A percentile compares a stretch with the other conserved stretches of the same genome.
phyloP scores from a whole-genome alignment of 495 filamentous ascomycete genomes.

The Elaphomyces granulatus region DNA sequence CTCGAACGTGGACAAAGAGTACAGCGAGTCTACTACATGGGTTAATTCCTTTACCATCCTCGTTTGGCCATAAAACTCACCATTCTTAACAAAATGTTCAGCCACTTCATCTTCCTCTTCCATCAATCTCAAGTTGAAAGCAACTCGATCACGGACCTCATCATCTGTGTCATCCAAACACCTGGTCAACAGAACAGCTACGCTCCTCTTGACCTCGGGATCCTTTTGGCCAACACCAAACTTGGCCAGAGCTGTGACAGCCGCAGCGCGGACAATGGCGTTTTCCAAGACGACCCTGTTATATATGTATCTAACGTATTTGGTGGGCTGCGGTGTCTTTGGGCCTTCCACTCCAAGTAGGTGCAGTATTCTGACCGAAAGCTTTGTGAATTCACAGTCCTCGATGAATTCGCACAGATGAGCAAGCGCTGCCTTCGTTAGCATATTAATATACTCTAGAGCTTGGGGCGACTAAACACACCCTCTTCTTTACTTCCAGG shows the following conservation, averaged over 20 bases:
- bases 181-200: conserved; percentile 79
- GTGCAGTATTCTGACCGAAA: conserved; percentile 89
- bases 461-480: conserved; percentile 17
- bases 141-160: conserved; percentile 92
- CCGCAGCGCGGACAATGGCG: conserved; percentile 86
- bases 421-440: conserved; percentile 49
- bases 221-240: conserved; percentile 97
- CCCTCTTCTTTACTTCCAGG: conserved; percentile 93
- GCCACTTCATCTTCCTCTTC: conserved; percentile 72
- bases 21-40: conserved; percentile 42
- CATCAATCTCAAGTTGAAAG: conserved; percentile 83
- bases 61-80: conserved; percentile 38
- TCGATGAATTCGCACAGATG: conserved; percentile 99
- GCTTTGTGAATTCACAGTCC: conserved; percentile 98
- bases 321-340: conserved; percentile 88
- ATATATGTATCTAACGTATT: conserved; percentile 99
- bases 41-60: neutral
- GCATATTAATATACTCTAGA: conserved; percentile 2
- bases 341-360: conserved; percentile 89
- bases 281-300: conserved; percentile 98
- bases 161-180: conserved; percentile 97
- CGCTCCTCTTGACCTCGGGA: conserved; percentile 87
- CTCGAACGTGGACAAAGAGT: conserved; percentile 88
- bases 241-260: conserved; percentile 89
- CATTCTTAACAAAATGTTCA: conserved; percentile 77